Base-by-base conservation (phyloP, 2,329 filamentous ascomycete genomes). In the Microdochium bolleyi region DNA sequence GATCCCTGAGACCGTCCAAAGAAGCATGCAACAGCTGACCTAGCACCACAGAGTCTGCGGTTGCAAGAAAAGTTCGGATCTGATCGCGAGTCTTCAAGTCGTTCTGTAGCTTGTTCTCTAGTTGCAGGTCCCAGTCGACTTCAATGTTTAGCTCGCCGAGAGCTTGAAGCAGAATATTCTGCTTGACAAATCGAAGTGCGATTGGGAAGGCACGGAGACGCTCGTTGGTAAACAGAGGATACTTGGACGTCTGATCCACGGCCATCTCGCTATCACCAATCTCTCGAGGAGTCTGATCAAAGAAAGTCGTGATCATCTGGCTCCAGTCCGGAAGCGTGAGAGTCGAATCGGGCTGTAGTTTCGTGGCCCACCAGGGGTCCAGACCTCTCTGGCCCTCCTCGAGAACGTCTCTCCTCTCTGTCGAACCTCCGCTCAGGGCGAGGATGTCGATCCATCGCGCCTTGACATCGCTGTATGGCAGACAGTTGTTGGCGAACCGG, bases 321-420 rank as follows among this genome's bases (percentile, higher is more conserved):
- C 64, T 70, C 82, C 76, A 84, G 55, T 77, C 70, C 1, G 76
- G 82, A 16, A 79, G 65, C 46, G 55, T 56, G 51, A 54, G 64
- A 2, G 70, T 64, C 41, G 68, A 69, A 34, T 67, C 64, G 1
- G 64, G 62, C 16, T 62, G 62, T 25, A 66, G 30, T 54, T 67
- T 66, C 16, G 58, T 64, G 13, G 64, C 62, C 65, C 65, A 78
- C 77, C 77, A 80, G 13, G 82, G 81, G 61, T 96, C 90, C 3
- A 96, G 76, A 1, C 94, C 94, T 67, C 90, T 92, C 56, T 83
- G 85, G 1, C 91, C 94, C 70, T 97, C 92, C 64, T 99, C 94
- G 1, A 89, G 71, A 2, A 97, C 84, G 64, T 97, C 92, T 55
- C 85, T 87, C 48, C 88, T 82, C 64, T 92, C 87, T 50, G 83